phyloP scores from a whole-genome alignment of 2,329 filamentous ascomycete genomes.

The Phaeoacremonium minimum region DNA sequence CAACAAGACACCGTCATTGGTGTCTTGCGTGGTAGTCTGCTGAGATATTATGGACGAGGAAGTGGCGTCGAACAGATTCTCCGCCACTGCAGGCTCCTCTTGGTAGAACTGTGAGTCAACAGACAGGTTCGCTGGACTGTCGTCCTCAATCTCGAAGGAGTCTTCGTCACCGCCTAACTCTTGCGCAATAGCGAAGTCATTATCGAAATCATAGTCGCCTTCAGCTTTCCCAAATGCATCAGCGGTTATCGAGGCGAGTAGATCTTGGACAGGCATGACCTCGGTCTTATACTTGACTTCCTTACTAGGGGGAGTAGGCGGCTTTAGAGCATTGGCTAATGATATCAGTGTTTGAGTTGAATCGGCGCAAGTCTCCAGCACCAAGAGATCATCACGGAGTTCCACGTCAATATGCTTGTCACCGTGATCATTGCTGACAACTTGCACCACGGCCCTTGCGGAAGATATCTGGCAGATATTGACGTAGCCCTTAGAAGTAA shows the following conservation, averaged over 20 bases:
- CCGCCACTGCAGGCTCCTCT: conserved; percentile 33
- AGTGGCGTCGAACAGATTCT: conserved; percentile 43
- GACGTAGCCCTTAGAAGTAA: conserved; percentile 71
- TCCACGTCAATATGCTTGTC: conserved; percentile 73
- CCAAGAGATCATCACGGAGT: conserved; percentile 77
- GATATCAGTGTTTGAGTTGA: conserved; percentile 89
- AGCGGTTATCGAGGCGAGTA: conserved; percentile 85
- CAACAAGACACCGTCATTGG: conserved; percentile 39
- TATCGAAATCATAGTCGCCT: conserved; percentile 59
- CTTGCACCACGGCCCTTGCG: conserved; percentile 63
- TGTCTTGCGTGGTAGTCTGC: conserved; percentile 35
- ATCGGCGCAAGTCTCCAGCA: conserved; percentile 93
- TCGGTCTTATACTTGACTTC: conserved; percentile 84
- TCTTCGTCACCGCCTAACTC: conserved; percentile 39
- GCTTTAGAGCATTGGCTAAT: conserved; percentile 73
- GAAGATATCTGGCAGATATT: conserved; percentile 84
- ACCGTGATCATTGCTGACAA: conserved; percentile 52
- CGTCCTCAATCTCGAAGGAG: conserved; percentile 27
- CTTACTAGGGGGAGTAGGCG: conserved; percentile 77
- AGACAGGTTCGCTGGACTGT: conserved; percentile 23
- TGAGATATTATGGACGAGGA: conserved; percentile 31
- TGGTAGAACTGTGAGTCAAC: conserved; percentile 42
- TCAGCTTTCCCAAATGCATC: conserved; percentile 69
- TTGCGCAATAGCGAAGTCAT: conserved; percentile 54
- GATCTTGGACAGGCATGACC: conserved; percentile 78